These are phyloP conservation scores for Graphilbum fragrans DNA, from an alignment of 2,329 filamentous ascomycete genomes.

Conservation along the genomic window DNA sequence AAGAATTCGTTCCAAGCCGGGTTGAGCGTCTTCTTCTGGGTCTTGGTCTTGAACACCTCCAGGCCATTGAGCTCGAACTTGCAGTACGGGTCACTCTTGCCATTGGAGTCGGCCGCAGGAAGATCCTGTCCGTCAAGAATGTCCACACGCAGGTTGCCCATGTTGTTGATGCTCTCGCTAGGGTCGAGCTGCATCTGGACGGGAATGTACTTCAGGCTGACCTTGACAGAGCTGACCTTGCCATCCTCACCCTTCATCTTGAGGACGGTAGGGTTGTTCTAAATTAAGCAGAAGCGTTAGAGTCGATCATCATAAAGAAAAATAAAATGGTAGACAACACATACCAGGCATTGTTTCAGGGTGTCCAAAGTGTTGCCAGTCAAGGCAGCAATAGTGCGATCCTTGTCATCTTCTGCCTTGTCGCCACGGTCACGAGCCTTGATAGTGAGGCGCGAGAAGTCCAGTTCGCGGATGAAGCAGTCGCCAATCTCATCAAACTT, in stretches of 20 bases:
- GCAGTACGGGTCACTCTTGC: constrained; percentile 94
- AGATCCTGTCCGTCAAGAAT: constrained; percentile 76
- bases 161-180: constrained; percentile 97
- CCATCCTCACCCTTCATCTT: constrained; percentile 70
- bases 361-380: constrained; percentile 78
- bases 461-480: constrained; percentile 92
- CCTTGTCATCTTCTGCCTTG: constrained; percentile 55
- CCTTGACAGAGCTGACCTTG: constrained; percentile 64
- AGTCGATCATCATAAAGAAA: neutral
- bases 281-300: constrained; percentile 2
- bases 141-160: constrained; percentile 89
- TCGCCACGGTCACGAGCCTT: constrained; percentile 74
- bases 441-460: constrained; percentile 86
- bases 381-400: constrained; percentile 64
- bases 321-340: neutral
- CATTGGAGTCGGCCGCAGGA: constrained; percentile 90
- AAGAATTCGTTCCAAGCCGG: constrained; percentile 97
- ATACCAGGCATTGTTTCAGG: constrained; percentile 72
- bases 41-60: constrained; percentile 89
- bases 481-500: constrained; percentile 90
- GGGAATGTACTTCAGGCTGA: constrained; percentile 90
- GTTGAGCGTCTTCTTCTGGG: constrained; percentile 90
- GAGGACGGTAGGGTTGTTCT: constrained; percentile 84
- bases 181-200: constrained; percentile 90
- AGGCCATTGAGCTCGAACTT: constrained; percentile 85